Evolutionary conservation across 139 green algal species (phyloP), one percentile per base, ranked within the genome.

Genomic region (Picochlorum sp.): DNA sequence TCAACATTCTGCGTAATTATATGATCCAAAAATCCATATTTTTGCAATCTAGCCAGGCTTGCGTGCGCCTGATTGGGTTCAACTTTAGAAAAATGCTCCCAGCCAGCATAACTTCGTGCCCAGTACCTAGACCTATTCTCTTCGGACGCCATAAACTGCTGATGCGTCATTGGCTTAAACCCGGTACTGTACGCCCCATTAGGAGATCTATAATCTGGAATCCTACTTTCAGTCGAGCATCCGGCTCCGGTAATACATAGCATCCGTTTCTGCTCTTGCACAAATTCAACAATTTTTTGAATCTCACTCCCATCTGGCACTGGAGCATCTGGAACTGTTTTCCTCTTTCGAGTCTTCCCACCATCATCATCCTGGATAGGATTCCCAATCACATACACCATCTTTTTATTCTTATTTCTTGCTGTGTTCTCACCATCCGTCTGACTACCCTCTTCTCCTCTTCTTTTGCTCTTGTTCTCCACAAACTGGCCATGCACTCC

Each of bases 1-100:
- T 97, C 90, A n/a, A 97, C 90, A 43, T 97, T 97, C 59, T 97
- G 90, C 0, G 90, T 97, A 60, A 97, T 81, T 8, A 97, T 61
- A 5, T 57, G 16, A 9, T 50, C 16, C 40, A 74, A 58, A 49
- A 68, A 57, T 26, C 79, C 79, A 6, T 32, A 14, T 2, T 25
- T 51, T 70, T 94, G 73, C 33, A 96, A 66, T 4, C 69, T 33
- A 3, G 79, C 68, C 14, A 92, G 50, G 0, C 64, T 79, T 1
- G 74, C 49, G 61, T 97, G 90, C 12, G 80, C 77, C 1, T 57
- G 54, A 45, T 90, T 91, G 7, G 87, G 86, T 29, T 61, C 36
- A 16, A 81, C 66, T 13, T 35, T 20, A 12, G 70, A 66, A 67
- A 95, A 95, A 26, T 81, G 60, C 26, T 75, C 61, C 87, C 87